Conservation (phyloP, 169 alveolate species). For the Eimeria brunetti region DNA sequence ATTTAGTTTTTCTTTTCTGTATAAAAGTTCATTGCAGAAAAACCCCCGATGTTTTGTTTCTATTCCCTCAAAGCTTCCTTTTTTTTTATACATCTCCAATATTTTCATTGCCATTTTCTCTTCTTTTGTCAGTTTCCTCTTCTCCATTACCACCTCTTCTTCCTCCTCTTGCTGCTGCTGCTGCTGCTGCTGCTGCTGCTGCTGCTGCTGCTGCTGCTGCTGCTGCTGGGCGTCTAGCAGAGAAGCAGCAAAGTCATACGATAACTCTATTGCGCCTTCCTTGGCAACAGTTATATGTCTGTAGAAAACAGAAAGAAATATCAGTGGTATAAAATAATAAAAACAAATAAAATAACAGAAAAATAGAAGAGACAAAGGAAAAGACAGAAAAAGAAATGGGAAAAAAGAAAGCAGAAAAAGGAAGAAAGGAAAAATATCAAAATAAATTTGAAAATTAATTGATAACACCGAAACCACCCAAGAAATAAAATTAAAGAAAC, state of each 20-base stretch:
- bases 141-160: not conserved
- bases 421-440: too few relatives aligned
- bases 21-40: not conserved
- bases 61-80: slow-evolving; percentile 3
- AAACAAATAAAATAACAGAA: too few relatives aligned
- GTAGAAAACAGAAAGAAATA: not conserved
- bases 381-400: not conserved
- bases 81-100: not conserved
- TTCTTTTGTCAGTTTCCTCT: slow-evolving; percentile 27
- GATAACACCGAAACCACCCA: too few relatives aligned
- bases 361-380: not conserved
- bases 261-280: not conserved
- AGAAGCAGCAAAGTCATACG: not conserved
- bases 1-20: not conserved
- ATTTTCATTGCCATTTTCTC: not conserved
- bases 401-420: too few relatives aligned
- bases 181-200: not conserved
- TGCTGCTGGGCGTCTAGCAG: not conserved
- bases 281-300: not conserved
- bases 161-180: not conserved
- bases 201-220: not conserved
- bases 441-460: too few relatives aligned
- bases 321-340: not conserved
- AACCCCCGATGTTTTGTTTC: slow-evolving; percentile 3
- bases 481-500: too few relatives aligned